Percentiles rank a stretch among this genome's conserved stretches.
Conservation (phyloP, 169 alveolate species). For the Sarcocystis neurona region DNA sequence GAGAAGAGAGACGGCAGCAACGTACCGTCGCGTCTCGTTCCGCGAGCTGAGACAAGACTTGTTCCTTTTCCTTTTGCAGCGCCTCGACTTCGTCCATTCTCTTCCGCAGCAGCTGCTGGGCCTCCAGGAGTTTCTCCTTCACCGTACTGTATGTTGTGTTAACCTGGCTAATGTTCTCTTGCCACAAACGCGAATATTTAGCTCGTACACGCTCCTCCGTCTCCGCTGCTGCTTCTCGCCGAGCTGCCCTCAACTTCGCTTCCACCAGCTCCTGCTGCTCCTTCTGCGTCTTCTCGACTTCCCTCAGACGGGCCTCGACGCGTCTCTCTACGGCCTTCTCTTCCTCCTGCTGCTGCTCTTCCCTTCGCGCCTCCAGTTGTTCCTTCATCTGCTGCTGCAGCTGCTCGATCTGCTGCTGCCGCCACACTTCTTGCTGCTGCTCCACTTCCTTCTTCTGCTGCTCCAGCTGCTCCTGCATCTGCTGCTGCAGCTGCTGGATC, state of each 20-base stretch:
- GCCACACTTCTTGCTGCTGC: neutral
- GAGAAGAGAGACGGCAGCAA: no score
- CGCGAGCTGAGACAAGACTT: no score
- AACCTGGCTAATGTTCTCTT: no score
- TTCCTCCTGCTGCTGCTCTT: neutral
- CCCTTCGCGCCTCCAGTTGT: neutral
- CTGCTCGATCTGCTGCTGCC: neutral
- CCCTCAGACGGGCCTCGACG: neutral
- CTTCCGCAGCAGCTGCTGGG: no score
- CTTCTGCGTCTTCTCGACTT: neutral
- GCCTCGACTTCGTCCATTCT: no score
- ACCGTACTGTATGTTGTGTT: no score
- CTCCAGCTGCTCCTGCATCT: neutral
- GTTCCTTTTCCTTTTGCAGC: no score
- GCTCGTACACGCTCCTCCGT: neutral
- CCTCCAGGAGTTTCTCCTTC: no score
- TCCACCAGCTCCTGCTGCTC: neutral
- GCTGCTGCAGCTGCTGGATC: neutral
- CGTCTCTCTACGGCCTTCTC: neutral
- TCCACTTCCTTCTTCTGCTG: no score
- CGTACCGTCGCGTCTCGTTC: no score
- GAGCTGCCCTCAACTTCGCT: neutral
- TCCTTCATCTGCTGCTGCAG: neutral
- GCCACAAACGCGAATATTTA: neutral
- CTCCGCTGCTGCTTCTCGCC: neutral